Evolutionary conservation across 306 rosid species (phyloP), one percentile per base, ranked within the genome.

Genomic region (Malus fusca): DNA sequence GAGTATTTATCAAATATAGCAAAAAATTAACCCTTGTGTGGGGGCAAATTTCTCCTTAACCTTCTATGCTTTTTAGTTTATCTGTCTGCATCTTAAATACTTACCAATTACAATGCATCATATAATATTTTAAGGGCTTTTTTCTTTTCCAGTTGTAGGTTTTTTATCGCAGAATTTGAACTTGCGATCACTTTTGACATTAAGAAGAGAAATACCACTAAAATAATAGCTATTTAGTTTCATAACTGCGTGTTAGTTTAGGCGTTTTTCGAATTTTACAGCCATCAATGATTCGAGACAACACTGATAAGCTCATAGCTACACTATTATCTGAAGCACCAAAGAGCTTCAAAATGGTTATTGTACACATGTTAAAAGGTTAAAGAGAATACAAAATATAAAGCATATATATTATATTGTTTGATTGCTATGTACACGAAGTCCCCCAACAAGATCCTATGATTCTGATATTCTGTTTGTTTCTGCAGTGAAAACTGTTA

Each of bases 401-500:
- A 61, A 43, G 60, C 77, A 55, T 8, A 53, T 46, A 14, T 14
- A 46, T 37, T 37, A 37, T 7, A 37, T 7, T 7, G 42, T 37
- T 37, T 37, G 42, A 37, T 35, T 37, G 9, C 42, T 37, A 37
- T 1, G 42, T 37, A 37, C 42, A 37, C 10, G 42, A 37, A 17
- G 44, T 74, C 26, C 59, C 69, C 69, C 51, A 25, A 21, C 60
- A 25, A 43, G 25, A 35, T 19, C 60, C 44, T 11, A 28, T 25
- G 43, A 25, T 59, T 73, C 4, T 60, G 30, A 15, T 23, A 19
- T 60, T 58, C 67, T 42, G 28, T 42, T 42, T 60, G 77, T 73
- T 72, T 56, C 75, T 72, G 68, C 77, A 42, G 40, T 7, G 40
- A 35, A 35, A 14, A 72, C 17, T 72, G 75, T 55, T n/a, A n/a